Evolutionary conservation across 345 rosid species (phyloP).

Genomic region (Trapa incisa): DNA sequence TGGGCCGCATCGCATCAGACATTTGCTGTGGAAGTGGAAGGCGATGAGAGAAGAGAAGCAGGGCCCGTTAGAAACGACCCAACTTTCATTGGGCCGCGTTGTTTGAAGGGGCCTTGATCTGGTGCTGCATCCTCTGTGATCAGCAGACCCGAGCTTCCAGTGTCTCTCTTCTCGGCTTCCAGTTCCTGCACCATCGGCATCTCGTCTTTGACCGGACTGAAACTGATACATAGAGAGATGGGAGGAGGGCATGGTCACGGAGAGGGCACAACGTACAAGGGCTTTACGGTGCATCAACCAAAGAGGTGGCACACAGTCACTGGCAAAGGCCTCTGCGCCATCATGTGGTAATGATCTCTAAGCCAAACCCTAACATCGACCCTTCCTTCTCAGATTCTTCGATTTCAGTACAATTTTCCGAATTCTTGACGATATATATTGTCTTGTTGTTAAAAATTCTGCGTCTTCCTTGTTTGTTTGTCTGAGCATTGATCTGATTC

Average conservation of each 20-base stretch:
- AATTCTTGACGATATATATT: background rate
- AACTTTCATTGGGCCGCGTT: too few species aligned
- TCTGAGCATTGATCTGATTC: background rate
- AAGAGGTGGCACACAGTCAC: conserved; percentile 75
- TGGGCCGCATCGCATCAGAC: too few species aligned
- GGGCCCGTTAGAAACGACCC: too few species aligned
- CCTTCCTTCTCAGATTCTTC: background rate
- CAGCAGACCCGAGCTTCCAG: background rate
- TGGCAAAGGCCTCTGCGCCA: conserved; percentile 75
- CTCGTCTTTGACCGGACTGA: background rate
- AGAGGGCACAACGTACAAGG: conserved; percentile 46
- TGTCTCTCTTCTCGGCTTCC: background rate
- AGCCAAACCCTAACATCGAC: background rate
- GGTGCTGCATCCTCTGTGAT: background rate
- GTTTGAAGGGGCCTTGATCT: background rate
- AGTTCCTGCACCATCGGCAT: background rate
- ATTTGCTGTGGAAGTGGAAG: too few species aligned
- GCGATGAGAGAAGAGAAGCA: too few species aligned
- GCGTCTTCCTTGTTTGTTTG: background rate
- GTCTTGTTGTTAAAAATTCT: background rate
- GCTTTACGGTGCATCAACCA: conserved; percentile 55
- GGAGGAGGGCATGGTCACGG: conserved; percentile 47
- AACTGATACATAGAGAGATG: conserved; percentile 12
- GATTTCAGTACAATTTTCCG: background rate
- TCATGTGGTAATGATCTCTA: conserved; percentile 40